Evolutionary conservation across 78 protist genomes (phyloP), one percentile per base, ranked within the genome.

Genomic region (Planoprotostelium fungivorum): DNA sequence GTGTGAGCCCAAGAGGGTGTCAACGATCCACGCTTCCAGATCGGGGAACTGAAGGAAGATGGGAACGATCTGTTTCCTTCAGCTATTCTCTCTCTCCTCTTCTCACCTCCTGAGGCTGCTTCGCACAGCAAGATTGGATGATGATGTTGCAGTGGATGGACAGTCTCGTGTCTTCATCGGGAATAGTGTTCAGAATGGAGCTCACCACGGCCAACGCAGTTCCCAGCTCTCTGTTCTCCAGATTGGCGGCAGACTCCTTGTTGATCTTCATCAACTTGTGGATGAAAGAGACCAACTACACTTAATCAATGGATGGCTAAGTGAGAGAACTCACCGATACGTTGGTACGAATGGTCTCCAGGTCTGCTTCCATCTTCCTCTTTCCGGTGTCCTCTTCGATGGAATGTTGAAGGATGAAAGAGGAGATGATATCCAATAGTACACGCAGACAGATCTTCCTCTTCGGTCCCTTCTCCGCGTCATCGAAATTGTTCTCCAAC

Each of bases 381-480:
- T 16, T 51, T 16, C 16, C 73, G 16, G 5, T 16, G 5, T 51
- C 73, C 38, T 89, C 86, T 37, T 88, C 86, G 25, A 92, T n/a
- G n/a, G n/a, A n/a, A n/a, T n/a, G n/a, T n/a, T n/a, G n/a, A n/a
- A n/a, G n/a, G n/a, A n/a, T 63, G 35, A 92, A 51, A 28, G 25
- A 31, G 37, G 34, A 34, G 36, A 92, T 89, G 88, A 86, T 89
- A 37, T 86, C 89, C n/a, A 92, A 31, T 1, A 92, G 73, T 37
- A 89, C 35, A 1, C 90, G 34, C 1, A 92, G 89, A 63, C 94
- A 92, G 35, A 35, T 88, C 37, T 92, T 92, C 35, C 91, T 84
- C 89, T 92, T 92, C 34, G 88, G 25, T 34, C 94, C 94, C 28
- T 87, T 89, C 83, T 38, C 36, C 36, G 34, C 89, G 73, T 63